Conservation (phyloP, 2,329 filamentous ascomycete genomes). For the Colletotrichum karsti region DNA sequence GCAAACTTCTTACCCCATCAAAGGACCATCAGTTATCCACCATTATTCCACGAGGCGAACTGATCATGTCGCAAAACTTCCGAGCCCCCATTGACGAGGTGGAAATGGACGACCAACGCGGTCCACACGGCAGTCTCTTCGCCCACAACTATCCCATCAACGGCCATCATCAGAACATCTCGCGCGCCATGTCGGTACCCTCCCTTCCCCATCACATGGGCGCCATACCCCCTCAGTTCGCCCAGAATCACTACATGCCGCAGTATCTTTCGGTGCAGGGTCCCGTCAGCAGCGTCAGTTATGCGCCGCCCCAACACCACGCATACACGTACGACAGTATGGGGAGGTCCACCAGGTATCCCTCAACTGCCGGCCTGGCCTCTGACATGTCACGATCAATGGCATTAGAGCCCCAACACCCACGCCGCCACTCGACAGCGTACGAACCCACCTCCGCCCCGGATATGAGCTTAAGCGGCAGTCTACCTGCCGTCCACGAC, state of each 20-base stretch:
- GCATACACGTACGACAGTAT: slow-evolving; percentile 13
- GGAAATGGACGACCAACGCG: slow-evolving; percentile 42
- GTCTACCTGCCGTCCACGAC: slow-evolving; percentile 12
- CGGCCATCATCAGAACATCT: slow-evolving; percentile 34
- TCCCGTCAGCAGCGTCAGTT: slow-evolving; percentile 11
- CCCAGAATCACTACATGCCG: slow-evolving; percentile 10
- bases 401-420: slow-evolving; percentile 15
- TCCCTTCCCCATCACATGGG: slow-evolving; percentile 19
- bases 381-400: slow-evolving; percentile 18
- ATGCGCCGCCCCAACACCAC: slow-evolving; percentile 6
- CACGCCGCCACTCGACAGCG: slow-evolving; percentile 22
- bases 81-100: slow-evolving; percentile 71
- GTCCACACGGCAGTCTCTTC: slow-evolving; percentile 9
- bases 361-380: slow-evolving; percentile 3
- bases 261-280: slow-evolving; percentile 10
- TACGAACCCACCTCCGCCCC: slow-evolving; percentile 16
- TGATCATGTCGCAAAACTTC: slow-evolving; percentile 72
- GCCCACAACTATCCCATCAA: slow-evolving; percentile 13
- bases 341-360: slow-evolving; percentile 2
- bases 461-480: slow-evolving; percentile 20
- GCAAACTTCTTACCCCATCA: slow-evolving; percentile 66
- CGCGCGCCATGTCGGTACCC: slow-evolving; percentile 32
- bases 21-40: slow-evolving; percentile 54
- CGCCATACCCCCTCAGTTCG: slow-evolving; percentile 14
- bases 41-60: slow-evolving; percentile 63